Conservation (phyloP, 352 stramenopile genomes). For the Globisporangium splendens region DNA sequence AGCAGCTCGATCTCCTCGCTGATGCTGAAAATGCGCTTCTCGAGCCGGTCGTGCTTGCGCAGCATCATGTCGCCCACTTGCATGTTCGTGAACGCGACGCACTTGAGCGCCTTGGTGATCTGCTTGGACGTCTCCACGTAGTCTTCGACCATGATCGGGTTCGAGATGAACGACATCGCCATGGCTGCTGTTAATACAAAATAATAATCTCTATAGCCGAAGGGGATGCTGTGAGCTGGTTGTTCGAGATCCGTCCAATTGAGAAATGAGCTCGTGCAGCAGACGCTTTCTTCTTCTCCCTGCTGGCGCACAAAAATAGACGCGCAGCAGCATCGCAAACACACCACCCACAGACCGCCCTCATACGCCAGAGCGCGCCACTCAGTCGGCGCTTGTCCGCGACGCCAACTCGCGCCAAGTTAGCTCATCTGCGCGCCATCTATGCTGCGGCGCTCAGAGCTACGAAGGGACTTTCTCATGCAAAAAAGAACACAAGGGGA, state of each 20-base stretch:
- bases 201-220: too few relatives aligned
- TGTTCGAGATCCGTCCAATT: conserved; percentile 8
- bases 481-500: too few relatives aligned
- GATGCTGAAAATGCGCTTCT: conserved; percentile 34
- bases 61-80: conserved; percentile 55
- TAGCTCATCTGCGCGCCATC: too few relatives aligned
- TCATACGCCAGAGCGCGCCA: too few relatives aligned
- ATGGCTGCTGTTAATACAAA: conserved; percentile 2
- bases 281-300: neutral
- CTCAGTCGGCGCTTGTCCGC: too few relatives aligned
- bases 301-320: too few relatives aligned
- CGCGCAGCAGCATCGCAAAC: too few relatives aligned
- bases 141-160: conserved; percentile 25
- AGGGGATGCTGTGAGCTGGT: neutral
- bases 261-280: conserved; percentile 1
- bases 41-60: conserved; percentile 45
- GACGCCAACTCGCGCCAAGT: too few relatives aligned
- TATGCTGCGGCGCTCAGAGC: too few relatives aligned
- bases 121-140: conserved; percentile 50
- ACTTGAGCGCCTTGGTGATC: conserved; percentile 63
- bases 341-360: neutral
- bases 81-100: conserved; percentile 57
- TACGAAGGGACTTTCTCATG: too few relatives aligned
- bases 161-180: conserved; percentile 32
- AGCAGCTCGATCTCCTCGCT: conserved; percentile 55